Percentiles rank a stretch among this genome's conserved stretches.
phyloP scores from a whole-genome alignment of 108 stramenopile species.

The Skeletonema menzelii region DNA sequence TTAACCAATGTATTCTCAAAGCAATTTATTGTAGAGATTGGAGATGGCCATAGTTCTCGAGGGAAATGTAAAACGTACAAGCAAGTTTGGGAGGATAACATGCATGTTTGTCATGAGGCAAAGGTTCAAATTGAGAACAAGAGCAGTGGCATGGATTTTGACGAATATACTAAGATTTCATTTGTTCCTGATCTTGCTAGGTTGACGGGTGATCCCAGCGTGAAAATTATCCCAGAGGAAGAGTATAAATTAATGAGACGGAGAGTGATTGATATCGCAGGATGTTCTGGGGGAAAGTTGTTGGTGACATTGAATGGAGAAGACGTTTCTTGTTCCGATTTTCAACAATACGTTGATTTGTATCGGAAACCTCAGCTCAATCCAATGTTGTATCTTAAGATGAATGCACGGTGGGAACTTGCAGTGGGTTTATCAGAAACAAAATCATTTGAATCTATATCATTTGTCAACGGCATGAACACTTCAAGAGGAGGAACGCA shows the following conservation, averaged over 20 bases:
- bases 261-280: conserved; percentile 87
- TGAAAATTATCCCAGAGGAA: conserved; percentile 46
- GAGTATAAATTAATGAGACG: conserved; percentile 84
- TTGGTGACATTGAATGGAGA: conserved; percentile 67
- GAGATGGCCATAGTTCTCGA: conserved; percentile 49
- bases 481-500: conserved; percentile 89
- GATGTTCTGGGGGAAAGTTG: conserved; percentile 73
- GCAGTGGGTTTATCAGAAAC: conserved; percentile 64
- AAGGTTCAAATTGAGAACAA: conserved; percentile 19
- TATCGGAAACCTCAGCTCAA: conserved; percentile 26
- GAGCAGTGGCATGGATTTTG: conserved; percentile 2
- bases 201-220: conserved; percentile 40
- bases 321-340: conserved; percentile 28
- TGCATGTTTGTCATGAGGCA: conserved; percentile 61
- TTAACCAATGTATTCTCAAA: conserved; percentile 89
- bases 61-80: conserved; percentile 48
- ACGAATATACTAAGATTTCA: conserved; percentile 72
- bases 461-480: conserved; percentile 92
- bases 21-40: conserved; percentile 70
- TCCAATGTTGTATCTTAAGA: conserved; percentile 41
- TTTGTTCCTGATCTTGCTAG: conserved; percentile 81
- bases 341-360: conserved; percentile 51
- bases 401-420: conserved; percentile 69
- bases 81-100: conserved; percentile 79
- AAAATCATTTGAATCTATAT: conserved; percentile 61